These are phyloP conservation scores for Botryotinia convoluta DNA, from an alignment of 2,329 filamentous ascomycete species.

Conservation along the genomic window DNA sequence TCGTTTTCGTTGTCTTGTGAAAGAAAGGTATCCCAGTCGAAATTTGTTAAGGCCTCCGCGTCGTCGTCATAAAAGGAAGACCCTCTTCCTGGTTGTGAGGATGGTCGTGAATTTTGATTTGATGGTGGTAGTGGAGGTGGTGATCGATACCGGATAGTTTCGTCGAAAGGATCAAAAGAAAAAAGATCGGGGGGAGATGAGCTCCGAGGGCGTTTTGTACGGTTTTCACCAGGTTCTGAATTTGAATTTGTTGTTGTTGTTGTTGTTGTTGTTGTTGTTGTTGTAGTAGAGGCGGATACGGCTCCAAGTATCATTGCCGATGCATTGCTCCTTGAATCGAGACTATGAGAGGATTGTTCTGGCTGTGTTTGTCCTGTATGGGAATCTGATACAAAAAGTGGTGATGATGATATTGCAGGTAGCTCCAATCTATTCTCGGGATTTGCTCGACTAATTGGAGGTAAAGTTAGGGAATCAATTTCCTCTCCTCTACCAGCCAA, in stretches of 20 bases:
- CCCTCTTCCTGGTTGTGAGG: neutral
- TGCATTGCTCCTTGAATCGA: neutral
- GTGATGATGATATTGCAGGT: constrained; percentile 3
- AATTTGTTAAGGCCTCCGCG: neutral
- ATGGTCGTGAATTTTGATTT: neutral
- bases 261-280: neutral
- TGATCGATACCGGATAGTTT: constrained; percentile 1
- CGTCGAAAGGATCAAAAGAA: constrained; percentile 3
- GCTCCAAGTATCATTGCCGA: neutral
- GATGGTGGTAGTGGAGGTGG: neutral
- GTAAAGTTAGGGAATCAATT: constrained; percentile 12
- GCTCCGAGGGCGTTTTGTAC: neutral
- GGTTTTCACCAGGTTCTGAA: neutral
- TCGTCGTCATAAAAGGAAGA: neutral
- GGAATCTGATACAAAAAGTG: constrained; percentile 14
- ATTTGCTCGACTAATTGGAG: constrained; percentile 8
- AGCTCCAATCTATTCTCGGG: neutral
- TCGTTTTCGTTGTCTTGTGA: neutral
- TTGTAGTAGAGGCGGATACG: neutral
- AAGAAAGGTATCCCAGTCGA: constrained; percentile 13
- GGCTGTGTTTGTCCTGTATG: neutral
- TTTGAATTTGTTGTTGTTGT: neutral
- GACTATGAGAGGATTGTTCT: neutral
- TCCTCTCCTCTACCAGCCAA: neutral
- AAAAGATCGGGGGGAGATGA: neutral